Base-by-base conservation (phyloP, 2,329 filamentous ascomycete genomes). In the Pezicula rhizophila region DNA sequence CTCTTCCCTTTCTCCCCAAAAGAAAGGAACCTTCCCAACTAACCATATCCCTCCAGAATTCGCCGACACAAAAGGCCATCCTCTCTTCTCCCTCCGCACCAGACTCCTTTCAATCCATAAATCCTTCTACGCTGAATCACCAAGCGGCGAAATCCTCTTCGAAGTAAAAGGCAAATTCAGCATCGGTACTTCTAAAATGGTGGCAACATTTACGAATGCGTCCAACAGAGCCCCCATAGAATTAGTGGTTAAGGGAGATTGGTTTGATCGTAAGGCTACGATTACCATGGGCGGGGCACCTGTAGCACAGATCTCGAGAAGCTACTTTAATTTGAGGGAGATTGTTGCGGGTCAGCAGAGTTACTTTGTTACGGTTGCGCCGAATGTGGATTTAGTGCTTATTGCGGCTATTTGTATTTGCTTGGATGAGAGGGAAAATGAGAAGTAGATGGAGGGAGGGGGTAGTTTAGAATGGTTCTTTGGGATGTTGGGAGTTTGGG, bases 381-480 rank as follows among this genome's bases (percentile, higher is more conserved):
- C 83, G 0, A 78, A 78, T 14, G 78, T 85, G 6, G 84, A 89
- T 59, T 73, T 85, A 65, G 76, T 80, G 4, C 60, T 87, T 42
- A 76, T 87, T 55, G 79, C 74, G 0, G 84, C 83, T 10, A 69
- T 87, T 59, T 87, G 82, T 60, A 80, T 88, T 46, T 81, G 77
- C 52, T 67, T 87, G 51, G 84, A 87, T 54, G 82, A 87, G 72
- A 77, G 76, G 68, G 77, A 83, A 49, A 78, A 80, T 42, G 73
- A 78, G 48, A 58, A 55, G 48, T 57, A 52, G 37, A 38, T 20
- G 18, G 17, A 12, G 18, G 31, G 35, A 18, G 18, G 17, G 15
- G 18, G 23, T 10, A 25, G 35, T 15, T 38, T 38, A 17, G 28
- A 38, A 12, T 2, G 40, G 37, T 28, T 48, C 8, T 18, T 17